Evolutionary conservation across 192 early-diverging fungal species (phyloP).

Genomic region (Gaertneriomyces sp.): DNA sequence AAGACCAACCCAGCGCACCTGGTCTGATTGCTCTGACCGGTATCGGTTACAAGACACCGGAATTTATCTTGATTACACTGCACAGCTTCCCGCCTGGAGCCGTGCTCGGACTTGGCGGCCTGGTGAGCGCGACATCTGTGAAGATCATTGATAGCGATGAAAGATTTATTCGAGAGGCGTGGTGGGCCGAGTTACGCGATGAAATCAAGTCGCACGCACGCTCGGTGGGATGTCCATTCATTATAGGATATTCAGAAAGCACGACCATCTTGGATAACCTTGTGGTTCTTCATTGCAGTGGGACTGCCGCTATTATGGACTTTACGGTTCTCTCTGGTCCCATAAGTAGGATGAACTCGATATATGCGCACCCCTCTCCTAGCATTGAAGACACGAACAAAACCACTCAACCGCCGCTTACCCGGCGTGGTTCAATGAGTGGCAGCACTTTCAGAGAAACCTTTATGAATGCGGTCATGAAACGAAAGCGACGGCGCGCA

Average conservation of each 20-base stretch:
- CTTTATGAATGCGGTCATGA: conserved; percentile 21
- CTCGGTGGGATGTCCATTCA: conserved; percentile 61
- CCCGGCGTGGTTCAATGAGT: conserved; percentile 9
- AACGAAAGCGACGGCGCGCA: conserved; percentile 14
- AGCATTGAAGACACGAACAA: not conserved
- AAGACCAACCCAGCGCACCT: not conserved
- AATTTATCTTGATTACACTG: conserved; percentile 48
- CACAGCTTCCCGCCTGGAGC: conserved; percentile 48
- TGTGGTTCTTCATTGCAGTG: conserved; percentile 60
- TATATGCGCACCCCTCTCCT: not conserved
- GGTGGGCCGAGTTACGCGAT: conserved; percentile 73
- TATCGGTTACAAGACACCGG: conserved; percentile 28
- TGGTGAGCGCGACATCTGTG: conserved; percentile 61
- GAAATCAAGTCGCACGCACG: conserved; percentile 75
- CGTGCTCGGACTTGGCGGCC: conserved; percentile 53
- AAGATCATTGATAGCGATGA: conserved; percentile 57
- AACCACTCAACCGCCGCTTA: conserved; percentile 2
- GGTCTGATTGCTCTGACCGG: conserved; percentile 14
- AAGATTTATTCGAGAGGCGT: conserved; percentile 51
- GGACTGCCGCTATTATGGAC: conserved; percentile 71
- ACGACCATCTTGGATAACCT: conserved; percentile 65
- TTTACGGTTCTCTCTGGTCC: conserved; percentile 17
- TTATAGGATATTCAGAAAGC: conserved; percentile 72
- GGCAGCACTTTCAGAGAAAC: conserved; percentile 23
- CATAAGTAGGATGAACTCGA: conserved; percentile 2